Evolutionary conservation across 1,139 yeast genomes (phyloP).

Genomic region (Scheffersomyces cryptocercus): DNA sequence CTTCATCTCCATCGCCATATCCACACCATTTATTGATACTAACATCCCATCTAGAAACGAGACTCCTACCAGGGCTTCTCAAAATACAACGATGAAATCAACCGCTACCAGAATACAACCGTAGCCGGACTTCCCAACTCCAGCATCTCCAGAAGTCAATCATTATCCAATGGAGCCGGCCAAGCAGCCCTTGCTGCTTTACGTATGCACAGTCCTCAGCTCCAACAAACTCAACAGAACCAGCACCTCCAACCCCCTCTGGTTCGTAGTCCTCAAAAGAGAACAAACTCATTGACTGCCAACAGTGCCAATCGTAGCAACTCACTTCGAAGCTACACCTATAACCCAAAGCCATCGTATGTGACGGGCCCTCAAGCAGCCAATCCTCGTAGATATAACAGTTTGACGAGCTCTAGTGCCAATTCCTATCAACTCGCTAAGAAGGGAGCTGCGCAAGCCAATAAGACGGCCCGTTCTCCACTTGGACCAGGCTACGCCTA

Average conservation of each 20-base stretch:
- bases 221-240: constrained; percentile 3
- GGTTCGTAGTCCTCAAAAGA: constrained; percentile 2
- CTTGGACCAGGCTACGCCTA: constrained; percentile 1
- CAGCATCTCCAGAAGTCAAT: constrained; percentile 21
- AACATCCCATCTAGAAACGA: constrained; percentile 9
- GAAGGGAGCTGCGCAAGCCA: not conserved
- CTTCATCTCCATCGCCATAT: too few relatives aligned
- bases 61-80: constrained; percentile 38
- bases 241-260: constrained; percentile 1
- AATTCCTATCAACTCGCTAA: not conserved
- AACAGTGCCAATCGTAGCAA: constrained; percentile 22
- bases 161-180: constrained; percentile 37
- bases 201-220: constrained; percentile 28
- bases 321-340: constrained; percentile 37
- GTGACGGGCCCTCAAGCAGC: constrained; percentile 28
- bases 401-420: constrained; percentile 12
- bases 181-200: constrained; percentile 48
- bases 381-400: constrained; percentile 21
- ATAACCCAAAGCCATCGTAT: constrained; percentile 46
- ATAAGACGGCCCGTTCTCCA: not conserved
- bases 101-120: constrained; percentile 22
- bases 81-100: constrained; percentile 36
- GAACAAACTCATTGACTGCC: constrained; percentile 16
- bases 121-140: constrained; percentile 27
- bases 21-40: not conserved